phyloP scores from a whole-genome alignment of 768 basidiomycete species.

The Podaxis mareebaensis region DNA sequence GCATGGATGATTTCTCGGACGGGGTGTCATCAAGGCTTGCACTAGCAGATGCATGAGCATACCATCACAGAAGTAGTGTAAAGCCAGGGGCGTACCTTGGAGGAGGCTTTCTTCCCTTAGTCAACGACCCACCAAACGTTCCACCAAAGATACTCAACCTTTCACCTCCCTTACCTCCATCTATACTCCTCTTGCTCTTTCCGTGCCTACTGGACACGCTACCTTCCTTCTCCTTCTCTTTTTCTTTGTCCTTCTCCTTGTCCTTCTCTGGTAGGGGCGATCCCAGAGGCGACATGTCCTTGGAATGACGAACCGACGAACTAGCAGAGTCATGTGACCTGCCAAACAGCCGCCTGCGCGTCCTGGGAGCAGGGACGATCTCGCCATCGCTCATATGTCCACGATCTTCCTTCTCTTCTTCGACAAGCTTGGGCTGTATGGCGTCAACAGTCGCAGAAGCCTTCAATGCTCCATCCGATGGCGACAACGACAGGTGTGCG shows the following conservation, averaged over 20 bases:
- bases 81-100: slow-evolving; percentile 52
- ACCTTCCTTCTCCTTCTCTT: slow-evolving; percentile 28
- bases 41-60: slow-evolving; percentile 6
- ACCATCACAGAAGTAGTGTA: neutral
- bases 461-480: slow-evolving; percentile 61
- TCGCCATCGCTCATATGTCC: slow-evolving; percentile 69
- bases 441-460: slow-evolving; percentile 34
- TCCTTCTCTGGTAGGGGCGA: slow-evolving; percentile 17
- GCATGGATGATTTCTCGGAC: slow-evolving; percentile 40
- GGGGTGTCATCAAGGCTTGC: slow-evolving; percentile 9
- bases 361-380: slow-evolving; percentile 36
- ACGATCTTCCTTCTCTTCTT: slow-evolving; percentile 48
- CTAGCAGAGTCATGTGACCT: slow-evolving; percentile 49
- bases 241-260: slow-evolving; percentile 33
- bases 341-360: slow-evolving; percentile 63
- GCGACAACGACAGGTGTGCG: slow-evolving; percentile 52
- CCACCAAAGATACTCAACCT: slow-evolving; percentile 85
- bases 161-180: slow-evolving; percentile 49
- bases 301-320: slow-evolving; percentile 24
- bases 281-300: slow-evolving; percentile 17
- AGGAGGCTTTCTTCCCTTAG: slow-evolving; percentile 77
- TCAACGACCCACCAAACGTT: slow-evolving; percentile 57
- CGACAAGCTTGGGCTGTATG: slow-evolving; percentile 27
- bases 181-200: slow-evolving; percentile 51
- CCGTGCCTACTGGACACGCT: slow-evolving; percentile 32